Evolutionary conservation across 345 rosid species (phyloP), one percentile per base, ranked within the genome.

Genomic region (Passiflora organensis): DNA sequence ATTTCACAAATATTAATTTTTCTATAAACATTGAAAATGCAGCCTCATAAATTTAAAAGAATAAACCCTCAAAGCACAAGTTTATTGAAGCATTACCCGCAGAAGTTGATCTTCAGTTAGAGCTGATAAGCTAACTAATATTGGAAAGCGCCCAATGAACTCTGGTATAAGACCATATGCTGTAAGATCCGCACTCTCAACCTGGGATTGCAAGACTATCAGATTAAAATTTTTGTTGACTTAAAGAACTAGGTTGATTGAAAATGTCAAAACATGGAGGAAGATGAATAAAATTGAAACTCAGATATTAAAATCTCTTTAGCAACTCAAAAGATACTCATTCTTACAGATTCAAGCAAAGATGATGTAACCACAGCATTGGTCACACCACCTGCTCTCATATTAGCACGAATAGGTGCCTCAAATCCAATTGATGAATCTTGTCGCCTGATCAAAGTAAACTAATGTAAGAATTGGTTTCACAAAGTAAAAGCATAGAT

Each of bases 91-190:
- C 23, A 53, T 42, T 80, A 88, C 98, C 90, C 67, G 78, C 70
- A 86, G 77, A 48, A 91, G 96, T 65, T 91, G 94, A 49, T 91
- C 95, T 74, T 91, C 96, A 1, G 95, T 79, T 53, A 91, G 79
- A 72, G 96, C 90, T 60, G 80, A 76, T 77, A 91, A 86, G 72
- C 95, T 84, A 72, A 86, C 96, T 75, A 91, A 49, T 65, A 91
- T 81, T 14, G 96, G 96, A 68, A 91, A 88, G 36, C 96, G 95
- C 48, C 98, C 98, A 57, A 91, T 78, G 72, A 88, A 91, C 77
- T 91, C 98, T 2, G 98, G 98, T 73, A 91, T 91, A 60, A 91
- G 98, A 34, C 98, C 98, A 59, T 91, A 91, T 25, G 96, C 85
- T 56, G 84, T 81, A 44, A 91, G 95, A 78, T 91, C 96, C 9